Evolutionary conservation across 169 alveolate genomes (phyloP).

Genomic region (Pseudocohnilembus persalinus): DNA sequence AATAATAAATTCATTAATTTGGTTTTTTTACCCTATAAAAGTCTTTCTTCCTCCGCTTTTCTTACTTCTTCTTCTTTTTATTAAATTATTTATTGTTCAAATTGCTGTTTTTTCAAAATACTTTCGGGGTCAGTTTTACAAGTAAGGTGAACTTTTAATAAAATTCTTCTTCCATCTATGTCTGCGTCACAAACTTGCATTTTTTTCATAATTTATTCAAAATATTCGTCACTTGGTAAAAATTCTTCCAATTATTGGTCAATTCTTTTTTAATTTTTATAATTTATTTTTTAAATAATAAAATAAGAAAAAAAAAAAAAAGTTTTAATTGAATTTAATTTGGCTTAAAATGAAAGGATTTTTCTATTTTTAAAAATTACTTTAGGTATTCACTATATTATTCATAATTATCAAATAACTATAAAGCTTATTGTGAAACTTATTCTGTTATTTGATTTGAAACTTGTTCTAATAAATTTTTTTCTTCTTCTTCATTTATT

Average conservation of each 20-base stretch:
- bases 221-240: slow-evolving; percentile 32
- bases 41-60: slow-evolving; percentile 42
- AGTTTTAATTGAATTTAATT: no score
- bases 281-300: no score
- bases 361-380: slow-evolving; percentile 10
- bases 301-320: no score
- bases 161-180: slow-evolving; percentile 60
- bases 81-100: slow-evolving; percentile 20
- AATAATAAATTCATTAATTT: background rate
- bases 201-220: slow-evolving; percentile 50
- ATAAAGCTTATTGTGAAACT: slow-evolving; percentile 21
- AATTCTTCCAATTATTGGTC: slow-evolving; percentile 20
- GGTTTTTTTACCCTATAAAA: slow-evolving; percentile 1
- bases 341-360: no score
- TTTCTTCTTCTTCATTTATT: slow-evolving; percentile 70
- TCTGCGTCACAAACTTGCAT: slow-evolving; percentile 53
- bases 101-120: slow-evolving; percentile 23
- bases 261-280: slow-evolving; percentile 21
- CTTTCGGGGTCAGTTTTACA: slow-evolving; percentile 21
- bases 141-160: slow-evolving; percentile 44
- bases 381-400: slow-evolving; percentile 20
- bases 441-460: slow-evolving; percentile 23
- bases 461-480: slow-evolving; percentile 50
- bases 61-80: slow-evolving; percentile 45
- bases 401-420: slow-evolving; percentile 24